Base-by-base conservation (phyloP, 2,329 filamentous ascomycete genomes). In the Xylariaceae sp. region DNA sequence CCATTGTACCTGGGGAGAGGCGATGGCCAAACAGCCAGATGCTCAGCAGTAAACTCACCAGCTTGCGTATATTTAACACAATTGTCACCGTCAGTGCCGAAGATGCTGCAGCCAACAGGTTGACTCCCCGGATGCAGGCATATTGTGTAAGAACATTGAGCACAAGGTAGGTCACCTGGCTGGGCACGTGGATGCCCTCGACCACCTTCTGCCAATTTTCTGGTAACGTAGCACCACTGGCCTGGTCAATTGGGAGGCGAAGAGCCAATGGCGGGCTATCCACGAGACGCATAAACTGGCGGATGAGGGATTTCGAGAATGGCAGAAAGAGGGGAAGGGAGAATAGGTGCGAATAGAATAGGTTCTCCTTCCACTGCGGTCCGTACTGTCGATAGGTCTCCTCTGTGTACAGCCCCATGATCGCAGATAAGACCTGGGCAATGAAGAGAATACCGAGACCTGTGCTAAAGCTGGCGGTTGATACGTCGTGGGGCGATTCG, bases 71-170 rank as follows among this genome's bases (percentile, higher is more conserved):
- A 72, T 97, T 99, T 61, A 99, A 80, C 52, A 97, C 92, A 67
- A 99, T 96, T 1, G 93, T 97, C 23, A 99, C 94, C 0, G 94
- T 97, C 57, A 99, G 81, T 0, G 94, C 95, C 2, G 92, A 93
- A 2, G 90, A 90, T 57, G 88, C 88, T 0, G 93, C 90, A 1
- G 90, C 92, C 3, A 99, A 80, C n/a, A 96, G 82, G 67, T 97
- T 97, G 59, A 99, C 94, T 1, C 94, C 94, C 2, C 92, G 89
- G 64, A 99, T 97, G 73, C 94, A 99, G 23, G 92, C 84, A 69
- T 97, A 91, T 74, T 99, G 94, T 2, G 94, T 97, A 53, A 95
- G 72, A 0, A 95, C 90, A 68, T 95, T 95, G 62, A 88, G 80
- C 1, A 80, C 76, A 13, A 95, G 79, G 69, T 86, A 91, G 39